Evolutionary conservation across 768 basidiomycete genomes (phyloP), one percentile per base, ranked within the genome.

Genomic region (Suillus sp.): DNA sequence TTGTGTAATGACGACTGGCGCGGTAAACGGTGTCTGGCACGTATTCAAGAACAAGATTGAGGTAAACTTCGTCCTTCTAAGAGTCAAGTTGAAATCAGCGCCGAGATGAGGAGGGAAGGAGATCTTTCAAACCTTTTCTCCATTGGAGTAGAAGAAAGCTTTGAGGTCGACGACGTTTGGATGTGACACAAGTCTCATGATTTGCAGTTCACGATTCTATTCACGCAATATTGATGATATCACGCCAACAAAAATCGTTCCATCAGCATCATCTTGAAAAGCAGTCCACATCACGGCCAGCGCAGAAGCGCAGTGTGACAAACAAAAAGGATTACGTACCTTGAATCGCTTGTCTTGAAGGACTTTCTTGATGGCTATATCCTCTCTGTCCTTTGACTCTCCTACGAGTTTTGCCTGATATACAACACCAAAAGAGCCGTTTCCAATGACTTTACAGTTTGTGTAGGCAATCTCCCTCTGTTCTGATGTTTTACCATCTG

Each of bases 311-410:
- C 27, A n/a, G 18, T 13, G 61, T n/a, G 53, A 61, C 60, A 65
- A 59, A 69, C 64, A 67, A 65, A 58, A 42, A 25, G 9, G 3
- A 4, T 22, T 64, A 79, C 85, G 66, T 65, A 96, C 96, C 93
- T 99, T 99, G 91, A 99, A 99, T 69, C 97, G 88, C 85, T 99
- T 99, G 82, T 99, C 97, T 83, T 99, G 97, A 66, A 99, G 79
- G 58, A 99, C 97, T 83, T 98, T 99, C 93, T 99, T 99, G 86
- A 99, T 99, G 57, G 97, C 97, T 73, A 99, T 97, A 69, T 98
- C 95, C 63, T 91, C 91, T 61, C 60, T 58, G 38, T 85, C 86
- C 71, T 86, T 85, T 50, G 83, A 78, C 9, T 83, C 82, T 16
- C 82, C 82, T 57, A 95, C 81, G 61, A 98, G 87, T 78, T 88